These are phyloP conservation scores for Aspergillus melleus DNA, from an alignment of 2,329 filamentous ascomycete genomes.

Conservation along the genomic window DNA sequence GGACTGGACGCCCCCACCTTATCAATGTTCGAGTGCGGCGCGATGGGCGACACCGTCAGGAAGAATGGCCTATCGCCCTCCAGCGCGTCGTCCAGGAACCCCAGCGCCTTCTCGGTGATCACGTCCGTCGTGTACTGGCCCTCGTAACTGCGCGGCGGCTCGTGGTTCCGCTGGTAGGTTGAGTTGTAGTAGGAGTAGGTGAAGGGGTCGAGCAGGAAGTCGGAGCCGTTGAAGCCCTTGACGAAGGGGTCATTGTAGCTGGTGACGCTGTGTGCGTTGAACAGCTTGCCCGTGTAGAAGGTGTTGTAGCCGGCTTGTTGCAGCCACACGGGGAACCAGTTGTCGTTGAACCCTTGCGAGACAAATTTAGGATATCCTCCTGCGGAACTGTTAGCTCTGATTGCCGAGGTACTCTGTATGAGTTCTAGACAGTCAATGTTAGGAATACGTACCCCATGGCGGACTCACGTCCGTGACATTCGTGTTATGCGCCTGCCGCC, in stretches of 20 bases:
- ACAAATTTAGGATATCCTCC: slow-evolving; percentile 54
- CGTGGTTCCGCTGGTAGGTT: slow-evolving; percentile 61
- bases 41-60: slow-evolving; percentile 64
- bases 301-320: slow-evolving; percentile 54
- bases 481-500: slow-evolving; percentile 67
- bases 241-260: slow-evolving; percentile 49
- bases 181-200: slow-evolving; percentile 70
- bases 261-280: slow-evolving; percentile 51
- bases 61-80: slow-evolving; percentile 62
- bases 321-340: slow-evolving; percentile 54
- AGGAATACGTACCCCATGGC: slow-evolving; percentile 48
- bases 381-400: slow-evolving; percentile 6
- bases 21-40: slow-evolving; percentile 62
- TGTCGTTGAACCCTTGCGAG: slow-evolving; percentile 50
- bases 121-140: slow-evolving; percentile 61
- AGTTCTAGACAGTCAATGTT: background rate
- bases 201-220: slow-evolving; percentile 46
- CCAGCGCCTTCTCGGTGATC: slow-evolving; percentile 58
- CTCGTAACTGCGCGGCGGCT: slow-evolving; percentile 56
- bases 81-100: slow-evolving; percentile 63
- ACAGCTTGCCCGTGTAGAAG: slow-evolving; percentile 58
- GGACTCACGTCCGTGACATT: slow-evolving; percentile 63
- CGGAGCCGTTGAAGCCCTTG: slow-evolving; percentile 41
- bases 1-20: slow-evolving; percentile 27
- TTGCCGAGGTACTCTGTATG: background rate